Conservation (phyloP, 192 early-diverging fungal species). For the Coemansia sp. region DNA sequence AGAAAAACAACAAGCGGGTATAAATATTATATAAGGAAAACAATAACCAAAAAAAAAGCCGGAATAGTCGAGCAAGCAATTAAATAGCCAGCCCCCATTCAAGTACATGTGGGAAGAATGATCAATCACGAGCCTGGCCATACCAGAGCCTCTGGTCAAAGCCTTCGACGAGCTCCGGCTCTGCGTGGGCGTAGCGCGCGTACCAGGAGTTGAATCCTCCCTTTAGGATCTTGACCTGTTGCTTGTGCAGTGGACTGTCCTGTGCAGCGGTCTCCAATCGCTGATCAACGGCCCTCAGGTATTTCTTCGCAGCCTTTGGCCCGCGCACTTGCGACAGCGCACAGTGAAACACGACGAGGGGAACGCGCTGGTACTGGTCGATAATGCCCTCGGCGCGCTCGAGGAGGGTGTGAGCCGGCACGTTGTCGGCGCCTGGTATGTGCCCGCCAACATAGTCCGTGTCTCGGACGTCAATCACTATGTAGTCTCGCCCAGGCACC, state of each 20-base stretch:
- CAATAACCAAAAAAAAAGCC: no score
- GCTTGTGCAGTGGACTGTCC: conserved; percentile 14
- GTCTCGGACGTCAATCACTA: conserved; percentile 77
- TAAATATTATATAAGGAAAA: neutral
- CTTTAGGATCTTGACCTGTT: conserved; percentile 63
- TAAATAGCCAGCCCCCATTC: neutral
- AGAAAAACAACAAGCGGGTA: no score
- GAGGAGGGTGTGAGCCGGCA: conserved; percentile 67
- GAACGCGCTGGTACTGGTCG: conserved; percentile 61
- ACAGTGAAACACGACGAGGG: conserved; percentile 84
- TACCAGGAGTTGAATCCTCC: conserved; percentile 74
- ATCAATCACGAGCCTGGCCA: neutral
- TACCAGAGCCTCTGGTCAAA: conserved; percentile 61
- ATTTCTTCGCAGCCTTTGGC: conserved; percentile 72
- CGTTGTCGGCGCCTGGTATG: conserved; percentile 77
- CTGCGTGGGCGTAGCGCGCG: conserved; percentile 51
- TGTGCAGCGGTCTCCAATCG: conserved; percentile 9
- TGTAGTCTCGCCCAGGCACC: conserved; percentile 67
- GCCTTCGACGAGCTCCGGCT: conserved; percentile 63
- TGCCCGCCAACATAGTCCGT: conserved; percentile 68
- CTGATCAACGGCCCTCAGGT: conserved; percentile 53
- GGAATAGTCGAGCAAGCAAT: neutral
- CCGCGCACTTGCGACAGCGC: conserved; percentile 84
- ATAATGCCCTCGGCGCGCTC: conserved; percentile 52
- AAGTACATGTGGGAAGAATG: neutral